Base-by-base conservation (phyloP, 768 basidiomycete species). In the Trametes cinnabarina region DNA sequence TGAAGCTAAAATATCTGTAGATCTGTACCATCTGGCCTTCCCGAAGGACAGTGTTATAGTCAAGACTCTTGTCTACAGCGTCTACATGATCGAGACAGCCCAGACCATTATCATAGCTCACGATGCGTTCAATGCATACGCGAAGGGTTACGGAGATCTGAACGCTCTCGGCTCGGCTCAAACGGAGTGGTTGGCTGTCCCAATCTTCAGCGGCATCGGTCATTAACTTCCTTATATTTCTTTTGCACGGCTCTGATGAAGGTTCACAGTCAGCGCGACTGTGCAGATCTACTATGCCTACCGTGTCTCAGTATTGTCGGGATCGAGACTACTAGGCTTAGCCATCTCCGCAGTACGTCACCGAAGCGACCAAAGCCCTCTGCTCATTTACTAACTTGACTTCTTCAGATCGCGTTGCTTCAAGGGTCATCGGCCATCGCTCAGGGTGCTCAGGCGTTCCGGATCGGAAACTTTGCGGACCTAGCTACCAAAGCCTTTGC, bases 221-320 rank as follows among this genome's bases (percentile, higher is more conserved):
- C 14, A 39, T 6, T 39, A 39, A 15, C 7, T 12, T 11, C 30
- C 11, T 11, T 39, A 5, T 39, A 49, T 19, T 40, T 58, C 20
- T 28, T 57, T 1, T 50, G 19, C 7, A 30, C 39, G 19, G 37
- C 17, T 5, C 37, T 39, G 37, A 39, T 15, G 17, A 8, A 15
- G 8, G 37, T 39, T 39, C 37, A 8, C 37, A 39, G 37, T 39
- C 37, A 8, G 7, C 17, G 37, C 37, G 4, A 39, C 37, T 6
- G 56, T 57, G 44, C 61, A 62, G 42, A 28, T 25, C 8, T 57
- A 47, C 53, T 62, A 47, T 23, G 51, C 56, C 25, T 58, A 51
- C 51, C 56, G 56, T 17, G 41, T 62, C 57, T 57, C 37, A 12
- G 19, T 47, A 12, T 41, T 58, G 8, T 43, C 55, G 19, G 22